A percentile compares a stretch with the other conserved stretches of the same genome.
Conservation (phyloP, 2,329 filamentous ascomycete genomes). For the Didymella exigua region DNA sequence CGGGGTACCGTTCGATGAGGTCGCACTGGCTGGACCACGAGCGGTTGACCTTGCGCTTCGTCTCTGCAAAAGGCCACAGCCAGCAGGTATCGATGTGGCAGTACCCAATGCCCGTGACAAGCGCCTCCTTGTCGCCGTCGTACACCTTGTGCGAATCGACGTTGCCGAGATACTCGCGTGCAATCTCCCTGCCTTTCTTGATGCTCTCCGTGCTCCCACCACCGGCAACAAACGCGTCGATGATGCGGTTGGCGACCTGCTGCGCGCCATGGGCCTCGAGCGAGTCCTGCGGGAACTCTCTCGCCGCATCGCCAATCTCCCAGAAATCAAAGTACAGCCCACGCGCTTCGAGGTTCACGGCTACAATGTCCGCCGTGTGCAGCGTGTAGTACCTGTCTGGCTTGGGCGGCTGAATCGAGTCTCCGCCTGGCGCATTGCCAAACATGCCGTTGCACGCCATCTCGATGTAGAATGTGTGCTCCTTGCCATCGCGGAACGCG, state of each 20-base stretch:
- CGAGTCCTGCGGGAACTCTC: slow-evolving; percentile 86
- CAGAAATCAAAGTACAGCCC: slow-evolving; percentile 90
- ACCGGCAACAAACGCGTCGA: slow-evolving; percentile 85
- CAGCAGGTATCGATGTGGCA: slow-evolving; percentile 99
- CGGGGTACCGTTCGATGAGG: slow-evolving; percentile 91
- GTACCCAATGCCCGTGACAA: slow-evolving; percentile 90
- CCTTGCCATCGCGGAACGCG: slow-evolving; percentile 79
- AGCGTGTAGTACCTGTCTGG: slow-evolving; percentile 83
- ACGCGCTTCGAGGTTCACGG: slow-evolving; percentile 83
- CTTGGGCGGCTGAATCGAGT: slow-evolving; percentile 85
- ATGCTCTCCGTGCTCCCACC: slow-evolving; percentile 75
- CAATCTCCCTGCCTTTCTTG: slow-evolving; percentile 79
- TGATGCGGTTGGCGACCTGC: slow-evolving; percentile 82
- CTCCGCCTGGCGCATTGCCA: slow-evolving; percentile 83
- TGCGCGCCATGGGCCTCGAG: slow-evolving; percentile 89
- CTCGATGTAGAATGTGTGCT: slow-evolving; percentile 92
- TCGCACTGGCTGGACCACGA: slow-evolving; percentile 98
- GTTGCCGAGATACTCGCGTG: slow-evolving; percentile 79
- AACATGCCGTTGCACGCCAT: slow-evolving; percentile 99
- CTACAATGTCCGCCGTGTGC: slow-evolving; percentile 80
- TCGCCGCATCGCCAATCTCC: slow-evolving; percentile 90
- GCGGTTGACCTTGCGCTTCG: slow-evolving; percentile 91
- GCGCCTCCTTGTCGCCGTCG: slow-evolving; percentile 70
- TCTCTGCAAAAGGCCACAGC: slow-evolving; percentile 98
- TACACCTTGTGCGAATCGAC: slow-evolving; percentile 88